phyloP scores from a whole-genome alignment of 1,139 yeast species.

The Hansenula lynferdii region DNA sequence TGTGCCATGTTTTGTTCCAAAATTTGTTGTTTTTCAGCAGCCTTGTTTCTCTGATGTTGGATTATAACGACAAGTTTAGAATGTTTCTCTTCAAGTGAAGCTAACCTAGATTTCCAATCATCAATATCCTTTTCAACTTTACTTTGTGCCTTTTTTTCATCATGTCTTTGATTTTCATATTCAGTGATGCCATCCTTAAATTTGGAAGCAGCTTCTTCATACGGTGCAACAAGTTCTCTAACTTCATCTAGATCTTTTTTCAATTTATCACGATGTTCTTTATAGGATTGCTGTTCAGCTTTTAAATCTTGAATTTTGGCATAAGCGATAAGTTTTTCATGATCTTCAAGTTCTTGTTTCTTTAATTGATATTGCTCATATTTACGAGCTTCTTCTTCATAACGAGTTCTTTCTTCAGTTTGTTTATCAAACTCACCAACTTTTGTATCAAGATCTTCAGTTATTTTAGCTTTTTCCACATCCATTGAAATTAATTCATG shows the following conservation, averaged over 20 bases:
- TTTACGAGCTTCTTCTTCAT: conserved; percentile 34
- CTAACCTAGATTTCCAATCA: conserved; percentile 19
- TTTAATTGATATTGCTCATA: conserved; percentile 28
- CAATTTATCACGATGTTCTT: conserved; percentile 38
- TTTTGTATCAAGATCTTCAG: conserved; percentile 25
- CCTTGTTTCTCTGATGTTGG: conserved; percentile 5
- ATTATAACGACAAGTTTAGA: conserved; percentile 19
- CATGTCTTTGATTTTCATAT: conserved; percentile 8
- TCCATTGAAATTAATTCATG: conserved; percentile 52
- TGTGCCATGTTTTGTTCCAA: conserved; percentile 20
- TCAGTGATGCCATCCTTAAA: conserved; percentile 14
- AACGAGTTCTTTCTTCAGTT: conserved; percentile 28
- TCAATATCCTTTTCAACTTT: conserved; percentile 14
- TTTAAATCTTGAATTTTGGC: conserved; percentile 55
- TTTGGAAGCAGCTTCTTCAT: conserved; percentile 19
- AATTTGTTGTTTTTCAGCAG: conserved; percentile 21
- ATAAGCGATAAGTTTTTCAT: conserved; percentile 53
- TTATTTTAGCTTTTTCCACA: conserved; percentile 24
- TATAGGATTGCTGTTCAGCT: conserved; percentile 35
- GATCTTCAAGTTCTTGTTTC: conserved; percentile 40
- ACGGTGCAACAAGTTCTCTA: conserved; percentile 26
- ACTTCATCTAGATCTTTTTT: conserved; percentile 32
- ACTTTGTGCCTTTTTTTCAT: conserved; percentile 8
- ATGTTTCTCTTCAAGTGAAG: conserved; percentile 22
- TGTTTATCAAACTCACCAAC: conserved; percentile 24